phyloP scores from a whole-genome alignment of 331 rosid species.

The Acacia concinna region DNA sequence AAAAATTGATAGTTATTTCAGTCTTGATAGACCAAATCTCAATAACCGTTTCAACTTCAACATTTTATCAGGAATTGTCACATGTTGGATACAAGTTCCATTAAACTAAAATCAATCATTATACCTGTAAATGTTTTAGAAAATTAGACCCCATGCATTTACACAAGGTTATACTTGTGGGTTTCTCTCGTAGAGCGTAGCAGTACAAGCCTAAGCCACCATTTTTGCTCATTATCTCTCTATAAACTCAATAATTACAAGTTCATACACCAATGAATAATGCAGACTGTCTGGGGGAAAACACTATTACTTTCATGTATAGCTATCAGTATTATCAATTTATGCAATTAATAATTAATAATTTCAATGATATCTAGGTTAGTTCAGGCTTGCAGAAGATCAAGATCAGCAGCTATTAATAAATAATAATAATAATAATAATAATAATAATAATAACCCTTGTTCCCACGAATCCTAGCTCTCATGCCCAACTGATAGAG shows the following conservation, averaged over 20 bases:
- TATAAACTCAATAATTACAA: neutral
- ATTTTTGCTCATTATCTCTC: neutral
- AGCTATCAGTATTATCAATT: neutral
- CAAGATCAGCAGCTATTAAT: conserved; percentile 27
- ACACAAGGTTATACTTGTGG: neutral
- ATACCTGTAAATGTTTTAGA: neutral
- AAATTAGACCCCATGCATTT: neutral
- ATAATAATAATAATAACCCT: too few relatives aligned
- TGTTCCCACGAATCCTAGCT: conserved; percentile 76
- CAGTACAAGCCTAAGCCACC: neutral
- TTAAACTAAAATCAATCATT: neutral
- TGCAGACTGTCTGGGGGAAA: neutral
- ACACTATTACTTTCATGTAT: neutral
- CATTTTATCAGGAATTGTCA: neutral
- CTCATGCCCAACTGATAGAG: conserved; percentile 61
- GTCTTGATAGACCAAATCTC: neutral
- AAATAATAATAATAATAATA: too few relatives aligned
- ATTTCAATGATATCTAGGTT: neutral
- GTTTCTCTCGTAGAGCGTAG: neutral
- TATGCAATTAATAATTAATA: neutral
- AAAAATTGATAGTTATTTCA: neutral
- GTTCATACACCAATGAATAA: neutral
- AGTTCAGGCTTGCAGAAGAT: neutral
- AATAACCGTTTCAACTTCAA: neutral
- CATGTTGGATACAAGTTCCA: neutral